phyloP scores from a whole-genome alignment of 2,329 filamentous ascomycete species.

The Proliferodiscus dingleyae region DNA sequence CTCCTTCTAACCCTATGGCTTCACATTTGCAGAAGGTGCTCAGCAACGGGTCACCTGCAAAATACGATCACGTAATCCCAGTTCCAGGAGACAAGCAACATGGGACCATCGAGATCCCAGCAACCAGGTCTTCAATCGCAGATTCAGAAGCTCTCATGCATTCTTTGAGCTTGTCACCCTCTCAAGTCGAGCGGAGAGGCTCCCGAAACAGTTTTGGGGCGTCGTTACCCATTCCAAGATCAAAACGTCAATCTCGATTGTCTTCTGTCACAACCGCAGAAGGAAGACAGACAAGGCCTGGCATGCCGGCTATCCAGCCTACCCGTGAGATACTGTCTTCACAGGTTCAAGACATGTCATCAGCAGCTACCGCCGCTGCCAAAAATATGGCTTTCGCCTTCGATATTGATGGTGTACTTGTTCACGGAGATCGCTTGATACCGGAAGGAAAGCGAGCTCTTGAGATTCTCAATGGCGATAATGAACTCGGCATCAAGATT shows the following conservation, averaged over 20 bases:
- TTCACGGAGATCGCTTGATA: constrained; percentile 67
- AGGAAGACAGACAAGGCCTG: constrained; percentile 44
- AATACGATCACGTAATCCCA: constrained; percentile 26
- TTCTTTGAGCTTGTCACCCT: constrained; percentile 62
- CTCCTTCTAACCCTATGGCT: constrained; percentile 7
- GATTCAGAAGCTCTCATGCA: constrained; percentile 69
- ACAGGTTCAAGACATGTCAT: constrained; percentile 63
- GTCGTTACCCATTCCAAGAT: constrained; percentile 66
- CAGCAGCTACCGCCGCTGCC: constrained; percentile 60
- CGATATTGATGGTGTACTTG: constrained; percentile 71
- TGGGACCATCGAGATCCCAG: constrained; percentile 62
- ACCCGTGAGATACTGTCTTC: constrained; percentile 64
- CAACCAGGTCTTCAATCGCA: constrained; percentile 61
- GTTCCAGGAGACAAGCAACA: constrained; percentile 41
- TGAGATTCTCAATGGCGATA: constrained; percentile 69
- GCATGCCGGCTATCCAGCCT: constrained; percentile 54
- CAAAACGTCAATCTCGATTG: constrained; percentile 63
- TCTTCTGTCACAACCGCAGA: constrained; percentile 54
- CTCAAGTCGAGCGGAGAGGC: constrained; percentile 60
- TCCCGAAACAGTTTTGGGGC: constrained; percentile 74
- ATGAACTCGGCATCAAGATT: constrained; percentile 74
- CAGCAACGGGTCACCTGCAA: constrained; percentile 17
- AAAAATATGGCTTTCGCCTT: constrained; percentile 83
- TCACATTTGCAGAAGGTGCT: constrained; percentile 20
- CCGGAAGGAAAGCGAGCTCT: constrained; percentile 61